Percentiles rank a stretch among this genome's conserved stretches.
Conservation (phyloP, 179 eudicot genomes). For the Camellia oleifera region DNA sequence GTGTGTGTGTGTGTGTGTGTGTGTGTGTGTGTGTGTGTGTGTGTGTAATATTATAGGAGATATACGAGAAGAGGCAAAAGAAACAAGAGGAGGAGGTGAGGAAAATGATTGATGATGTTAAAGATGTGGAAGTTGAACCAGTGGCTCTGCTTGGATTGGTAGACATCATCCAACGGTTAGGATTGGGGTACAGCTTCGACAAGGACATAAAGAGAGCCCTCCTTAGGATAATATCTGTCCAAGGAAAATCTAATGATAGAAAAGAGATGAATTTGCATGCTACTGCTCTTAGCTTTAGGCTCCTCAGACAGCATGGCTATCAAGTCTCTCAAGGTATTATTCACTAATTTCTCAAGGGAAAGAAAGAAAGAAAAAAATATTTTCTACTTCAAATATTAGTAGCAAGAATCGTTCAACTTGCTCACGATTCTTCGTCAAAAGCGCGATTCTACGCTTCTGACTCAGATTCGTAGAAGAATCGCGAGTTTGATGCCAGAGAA, state of each 20-base stretch:
- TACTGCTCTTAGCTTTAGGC: conserved; percentile 28
- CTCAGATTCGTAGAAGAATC: too few species aligned
- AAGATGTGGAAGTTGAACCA: background rate
- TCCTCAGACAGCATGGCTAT: conserved; percentile 31
- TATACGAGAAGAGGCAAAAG: conserved; percentile 8
- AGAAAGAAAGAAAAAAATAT: too few species aligned
- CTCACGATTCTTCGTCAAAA: too few species aligned
- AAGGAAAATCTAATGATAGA: background rate
- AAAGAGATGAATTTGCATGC: conserved; percentile 15
- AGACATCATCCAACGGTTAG: conserved; percentile 31
- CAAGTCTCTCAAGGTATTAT: conserved; percentile 34
- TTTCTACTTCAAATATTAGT: too few species aligned
- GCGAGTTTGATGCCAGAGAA: too few species aligned
- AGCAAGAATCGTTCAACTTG: too few species aligned
- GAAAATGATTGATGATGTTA: conserved; percentile 13
- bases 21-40: too few species aligned
- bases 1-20: background rate
- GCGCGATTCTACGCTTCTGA: too few species aligned
- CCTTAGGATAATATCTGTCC: background rate
- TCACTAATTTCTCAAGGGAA: too few species aligned
- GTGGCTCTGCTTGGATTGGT: conserved; percentile 21
- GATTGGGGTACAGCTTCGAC: conserved; percentile 30
- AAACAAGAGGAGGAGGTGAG: conserved; percentile 17
- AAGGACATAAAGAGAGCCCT: conserved; percentile 20
- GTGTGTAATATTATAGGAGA: conserved; percentile 13